Evolutionary conservation across 108 stramenopile genomes (phyloP), one percentile per base, ranked within the genome.

Genomic region (Tribonema minus): DNA sequence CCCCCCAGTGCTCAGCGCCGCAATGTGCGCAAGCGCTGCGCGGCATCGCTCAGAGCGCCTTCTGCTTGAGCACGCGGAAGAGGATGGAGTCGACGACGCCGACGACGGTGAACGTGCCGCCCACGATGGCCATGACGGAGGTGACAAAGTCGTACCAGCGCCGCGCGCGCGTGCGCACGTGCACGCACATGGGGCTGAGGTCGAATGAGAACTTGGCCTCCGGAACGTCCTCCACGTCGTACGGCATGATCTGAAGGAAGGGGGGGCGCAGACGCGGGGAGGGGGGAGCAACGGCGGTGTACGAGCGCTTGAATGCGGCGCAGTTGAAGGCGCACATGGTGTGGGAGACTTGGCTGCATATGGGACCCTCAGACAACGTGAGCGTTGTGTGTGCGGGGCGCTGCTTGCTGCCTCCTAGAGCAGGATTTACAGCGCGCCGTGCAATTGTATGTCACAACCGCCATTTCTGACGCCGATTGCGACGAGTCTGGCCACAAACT

Each of bases 21-120:
- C n/a, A n/a, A n/a, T n/a, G n/a, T n/a, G n/a, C n/a, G n/a, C n/a
- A n/a, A n/a, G n/a, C n/a, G n/a, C n/a, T n/a, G n/a, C n/a, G n/a
- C n/a, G n/a, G n/a, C n/a, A 63, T 33, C 7, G 30, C 7, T 87
- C 78, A n/a, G n/a, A n/a, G n/a, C n/a, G n/a, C n/a, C 61, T 82
- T 82, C 27, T 80, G 36, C 80, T 96, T 98, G 67, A 98, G 87
- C 38, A 94, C 90, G 80, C 88, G 92, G 88, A 92, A 90, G 40
- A 98, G 85, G 2, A 90, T 85, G 29, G 91, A 92, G 88, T 96
- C 93, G 35, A 98, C 91, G 74, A 98, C 84, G 27, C 97, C 97
- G 38, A 98, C 76, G 1, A 95, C 94, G 20, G 97, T 98, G 79
- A 95, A 98, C n/a, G 95, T 95, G 36, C 97, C 97, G 64, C 97